Base-by-base conservation (phyloP, 2,329 filamentous ascomycete species). In the Aspergillus calidoustus region DNA sequence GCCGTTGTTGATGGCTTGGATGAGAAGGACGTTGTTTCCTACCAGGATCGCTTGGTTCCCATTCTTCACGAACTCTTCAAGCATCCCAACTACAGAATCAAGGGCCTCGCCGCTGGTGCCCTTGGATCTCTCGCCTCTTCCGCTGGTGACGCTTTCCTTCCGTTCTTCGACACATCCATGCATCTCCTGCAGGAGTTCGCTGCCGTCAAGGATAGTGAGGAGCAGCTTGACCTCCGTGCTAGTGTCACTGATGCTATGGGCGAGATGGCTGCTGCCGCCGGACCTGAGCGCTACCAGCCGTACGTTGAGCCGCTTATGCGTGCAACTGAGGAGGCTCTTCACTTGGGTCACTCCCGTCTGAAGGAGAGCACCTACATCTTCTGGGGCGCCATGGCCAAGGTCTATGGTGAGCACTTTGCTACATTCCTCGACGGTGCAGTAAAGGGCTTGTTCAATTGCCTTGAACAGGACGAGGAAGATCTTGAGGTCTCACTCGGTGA, bases 301-400 rank as follows among this genome's bases (percentile, higher is more conserved):
- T 98, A 94, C 74, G 93, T 98, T 41, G 84, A 91, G 73, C 92
- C 92, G 47, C 84, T 98, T 61, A 97, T 99, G 91, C 86, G 89
- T 71, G 90, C 94, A 15, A 97, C 92, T 68, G 93, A 97, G 79
- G 93, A 97, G 78, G 93, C 91, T 59, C 85, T 98, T 2, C 84
- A 90, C 69, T 88, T 99, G 3, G 93, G 92, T 70, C 93, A 97
- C 80, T 91, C 93, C 47, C 87, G 93, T 60, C 87, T 98, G 55
- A 91, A 93, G 78, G 95, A 99, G 83, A 97, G 93, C 64, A 97
- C 92, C 76, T 99, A 97, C 81, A 96, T 98, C 65, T 85, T 99
- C 58, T 99, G 95, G 94, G 93, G 92, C 67, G 92, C 91, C 46
- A 88, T 99, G 74, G 91, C 94, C 65, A 96, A 96, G 82, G 92